Evolutionary conservation across 768 basidiomycete species (phyloP), one percentile per base, ranked within the genome.

Genomic region (Austroboletus festivus): DNA sequence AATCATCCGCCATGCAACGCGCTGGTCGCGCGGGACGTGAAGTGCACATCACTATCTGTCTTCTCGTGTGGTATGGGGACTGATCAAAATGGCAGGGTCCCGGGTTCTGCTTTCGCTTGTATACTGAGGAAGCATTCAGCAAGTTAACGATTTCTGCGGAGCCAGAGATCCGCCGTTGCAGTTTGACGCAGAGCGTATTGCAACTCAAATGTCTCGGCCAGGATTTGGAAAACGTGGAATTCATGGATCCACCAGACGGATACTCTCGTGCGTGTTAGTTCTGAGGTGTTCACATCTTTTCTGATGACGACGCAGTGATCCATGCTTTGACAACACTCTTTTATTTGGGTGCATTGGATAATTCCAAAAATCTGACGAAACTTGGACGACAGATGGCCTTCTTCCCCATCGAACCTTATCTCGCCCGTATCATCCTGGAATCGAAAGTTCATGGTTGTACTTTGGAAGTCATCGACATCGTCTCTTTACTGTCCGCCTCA

Each of bases 1-100:
- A 90, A 66, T 92, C 91, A 3, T 92, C 89, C 13, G 94, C 96
- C 7, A 82, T 83, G 78, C 89, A 99, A 66, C 77, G 96, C n/a
- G 80, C 93, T 3, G 96, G 96, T 64, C 90, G 96, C 48, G 96
- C 95, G 0, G 96, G 96, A 53, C 91, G 96, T 48, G 93, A 97
- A 69, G 89, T 88, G 59, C 21, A 11, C 28, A 5, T 11, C 3
- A 15, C 38, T 19, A 13, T 33, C 26, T 9, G 16, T 37, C 33
- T 13, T n/a, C n/a, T n/a, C n/a, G n/a, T 35, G 34, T 16, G 16
- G 31, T 33, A 37, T 19, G 18, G 28, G 37, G 12, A 47, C 30
- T 55, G 48, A 63, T 35, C 0, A 7, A 30, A n/a, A n/a, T 28
- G 4, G 16, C 50, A 91, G 87, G 85, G 89, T 4, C 71, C 75